A percentile compares a stretch with the other conserved stretches of the same genome.
phyloP scores from a whole-genome alignment of 2,329 filamentous ascomycete genomes.

The Trichocomaceae sp. region DNA sequence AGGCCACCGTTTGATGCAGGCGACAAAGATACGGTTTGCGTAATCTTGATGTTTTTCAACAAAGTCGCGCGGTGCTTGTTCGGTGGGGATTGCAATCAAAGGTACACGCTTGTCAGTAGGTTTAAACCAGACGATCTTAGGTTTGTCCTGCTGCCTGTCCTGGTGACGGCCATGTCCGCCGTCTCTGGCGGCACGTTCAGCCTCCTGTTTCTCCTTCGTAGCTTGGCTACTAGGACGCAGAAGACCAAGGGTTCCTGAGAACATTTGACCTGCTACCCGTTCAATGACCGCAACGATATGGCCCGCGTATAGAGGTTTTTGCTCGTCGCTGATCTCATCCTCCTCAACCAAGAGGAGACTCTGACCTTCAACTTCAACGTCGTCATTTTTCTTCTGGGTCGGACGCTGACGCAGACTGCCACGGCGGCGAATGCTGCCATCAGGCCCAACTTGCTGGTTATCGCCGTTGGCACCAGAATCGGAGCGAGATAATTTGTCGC shows the following conservation, averaged over 20 bases:
- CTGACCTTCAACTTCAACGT: conserved; percentile 97
- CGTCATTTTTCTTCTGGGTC: conserved; percentile 99
- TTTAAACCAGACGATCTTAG: conserved; percentile 99
- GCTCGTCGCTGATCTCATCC: conserved; percentile 96
- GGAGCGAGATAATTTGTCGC: conserved; percentile 53
- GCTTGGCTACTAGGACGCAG: conserved; percentile 95
- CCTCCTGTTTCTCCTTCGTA: conserved; percentile 98
- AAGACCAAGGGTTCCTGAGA: conserved; percentile 89
- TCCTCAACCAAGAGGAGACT: conserved; percentile 94
- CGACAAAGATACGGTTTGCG: conserved; percentile 95
- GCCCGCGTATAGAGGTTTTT: conserved; percentile 93
- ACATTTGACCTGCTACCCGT: conserved; percentile 96
- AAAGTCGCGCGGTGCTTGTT: conserved; percentile 94
- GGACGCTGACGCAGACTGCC: conserved; percentile 94
- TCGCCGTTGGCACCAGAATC: conserved; percentile 58
- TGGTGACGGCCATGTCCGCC: conserved; percentile 66
- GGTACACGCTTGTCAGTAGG: conserved; percentile 98
- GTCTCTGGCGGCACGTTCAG: conserved; percentile 85
- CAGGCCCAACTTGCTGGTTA: conserved; percentile 54
- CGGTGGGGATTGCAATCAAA: conserved; percentile 94
- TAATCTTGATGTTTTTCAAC: conserved; percentile 98
- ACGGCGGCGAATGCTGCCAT: conserved; percentile 83
- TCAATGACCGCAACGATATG: conserved; percentile 97
- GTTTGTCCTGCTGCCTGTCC: conserved; percentile 86
- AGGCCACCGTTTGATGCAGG: conserved; percentile 98